Evolutionary conservation across 2,329 filamentous ascomycete genomes (phyloP), one percentile per base, ranked within the genome.

Genomic region (Knufia petricola): DNA sequence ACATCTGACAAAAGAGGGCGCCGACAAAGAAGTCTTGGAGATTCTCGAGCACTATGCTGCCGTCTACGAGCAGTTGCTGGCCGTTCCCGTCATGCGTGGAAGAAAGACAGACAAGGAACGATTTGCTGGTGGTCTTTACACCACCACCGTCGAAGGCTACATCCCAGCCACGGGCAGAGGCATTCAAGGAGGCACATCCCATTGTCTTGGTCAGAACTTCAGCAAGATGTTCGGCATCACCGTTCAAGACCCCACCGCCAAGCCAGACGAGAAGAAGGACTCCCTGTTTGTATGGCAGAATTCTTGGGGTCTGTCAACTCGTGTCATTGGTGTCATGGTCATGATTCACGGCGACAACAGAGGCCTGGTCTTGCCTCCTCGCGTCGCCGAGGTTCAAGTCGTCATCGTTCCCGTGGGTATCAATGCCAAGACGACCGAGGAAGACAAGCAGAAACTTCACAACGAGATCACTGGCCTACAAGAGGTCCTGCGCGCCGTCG

Each of bases 191-290:
- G 92, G 82, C 46, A 98, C 92, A 34, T 95, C 87, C 46, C 92
- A 98, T 73, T 87, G 82, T 55, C 76, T 98, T 7, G 92, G 92
- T 46, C 92, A 98, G 70, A 95, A 98, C 72, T 98, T 98, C 71
- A 89, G 84, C 66, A 95, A 94, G 71, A 98, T 98, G 89, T 98
- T 96, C 66, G 85, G 92, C 67, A 96, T 98, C 66, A 94, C 85
- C 0, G 87, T 98, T 24, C 90, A 98, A 67, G 89, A 98, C 63
- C 92, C 92, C 20, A 74, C 75, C 52, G 77, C 76, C 44, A 81
- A 82, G 62, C 73, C 76, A 40, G 81, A 78, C 42, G 84, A 86
- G 69, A 85, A 85, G 56, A 59, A 59, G 46, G 52, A 56, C 32
- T 77, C 82, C 58, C 72, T 95, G 49, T 73, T 90, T 63, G 89